Evolutionary conservation across 2,329 filamentous ascomycete species (phyloP), one percentile per base, ranked within the genome.

Genomic region (Chaetomiaceae sp.): DNA sequence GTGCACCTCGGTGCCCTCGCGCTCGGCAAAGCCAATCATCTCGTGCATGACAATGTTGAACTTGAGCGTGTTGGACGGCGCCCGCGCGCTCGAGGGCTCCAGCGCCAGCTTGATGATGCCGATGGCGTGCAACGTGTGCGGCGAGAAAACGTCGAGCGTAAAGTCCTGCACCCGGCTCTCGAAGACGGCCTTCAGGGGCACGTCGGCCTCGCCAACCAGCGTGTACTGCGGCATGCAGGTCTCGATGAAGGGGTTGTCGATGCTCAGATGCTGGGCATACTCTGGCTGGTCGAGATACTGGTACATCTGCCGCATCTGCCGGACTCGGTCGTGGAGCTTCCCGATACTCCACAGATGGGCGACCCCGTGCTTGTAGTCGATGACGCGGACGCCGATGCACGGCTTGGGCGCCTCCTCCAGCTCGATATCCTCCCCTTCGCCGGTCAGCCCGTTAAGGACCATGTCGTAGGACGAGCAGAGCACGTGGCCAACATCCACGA

Each of bases 11-110:
- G 89, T 95, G 14, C 94, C 94, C 73, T 99, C 94, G 58, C 92
- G 84, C 71, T 99, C 94, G 0, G 94, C 88, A 63, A 99, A 99
- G 1, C 94, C 94, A 33, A 94, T 75, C 72, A 99, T 82, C 66
- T 97, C 91, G 65, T 95, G 91, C 89, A 99, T 96, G 29, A 97
- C 91, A 5, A 97, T 91, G 64, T 97, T 99, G 74, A 99, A 99
- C 68, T 97, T 99, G 54, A 97, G 75, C 2, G 89, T 96, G 54
- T 89, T 94, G 12, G 89, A 88, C 14, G 94, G 94, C 4, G 91
- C 92, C 64, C 95, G 86, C 2, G 92, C 91, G 44, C 90, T 92
- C 0, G 92, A 97, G 14, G 94, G 94, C 66, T 99, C 94, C 6
- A 99, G 75, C 0, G 92, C 92, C 34, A 99, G 75, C 64, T 91